A percentile compares a stretch with the other conserved stretches of the same genome.
phyloP scores from a whole-genome alignment of 2,329 filamentous ascomycete genomes.

The Aspergillus alliaceus region DNA sequence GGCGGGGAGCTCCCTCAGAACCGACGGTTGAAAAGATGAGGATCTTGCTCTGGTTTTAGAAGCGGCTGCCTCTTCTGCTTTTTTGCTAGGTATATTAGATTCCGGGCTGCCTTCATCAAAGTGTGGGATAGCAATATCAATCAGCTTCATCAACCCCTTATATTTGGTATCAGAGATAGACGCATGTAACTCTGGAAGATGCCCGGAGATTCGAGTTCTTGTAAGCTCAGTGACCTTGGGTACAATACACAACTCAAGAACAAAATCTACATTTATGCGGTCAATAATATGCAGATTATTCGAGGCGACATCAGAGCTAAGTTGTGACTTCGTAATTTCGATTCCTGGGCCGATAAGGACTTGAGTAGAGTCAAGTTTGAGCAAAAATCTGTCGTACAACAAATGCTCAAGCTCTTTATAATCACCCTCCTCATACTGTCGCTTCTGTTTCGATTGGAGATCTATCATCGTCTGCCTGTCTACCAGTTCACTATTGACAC shows the following conservation, averaged over 20 bases:
- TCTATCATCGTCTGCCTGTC: conserved; percentile 87
- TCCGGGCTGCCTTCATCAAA: conserved; percentile 58
- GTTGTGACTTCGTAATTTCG: conserved; percentile 80
- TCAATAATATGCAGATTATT: conserved; percentile 88
- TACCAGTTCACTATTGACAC: conserved; percentile 89
- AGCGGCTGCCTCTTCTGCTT: conserved; percentile 30
- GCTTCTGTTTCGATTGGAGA: conserved; percentile 85
- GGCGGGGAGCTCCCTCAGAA: conserved; percentile 73
- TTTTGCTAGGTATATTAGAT: conserved; percentile 33
- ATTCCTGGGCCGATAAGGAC: conserved; percentile 93
- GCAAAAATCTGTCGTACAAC: conserved; percentile 96
- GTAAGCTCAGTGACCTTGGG: conserved; percentile 92
- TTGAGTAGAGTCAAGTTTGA: conserved; percentile 93
- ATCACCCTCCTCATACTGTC: conserved; percentile 84
- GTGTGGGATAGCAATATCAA: conserved; percentile 91
- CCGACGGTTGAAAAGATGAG: conserved; percentile 71
- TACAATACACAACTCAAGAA: conserved; percentile 94
- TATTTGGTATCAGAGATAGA: conserved; percentile 94
- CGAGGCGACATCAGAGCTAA: conserved; percentile 65
- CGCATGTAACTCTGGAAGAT: conserved; percentile 87
- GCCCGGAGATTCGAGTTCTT: conserved; percentile 86
- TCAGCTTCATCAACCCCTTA: conserved; percentile 92
- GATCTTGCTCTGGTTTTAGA: conserved; percentile 55
- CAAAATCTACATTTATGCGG: conserved; percentile 95
- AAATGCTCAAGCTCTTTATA: conserved; percentile 82